Evolutionary conservation across 306 rosid genomes (phyloP).

Genomic region (Vachellia collinsii): DNA sequence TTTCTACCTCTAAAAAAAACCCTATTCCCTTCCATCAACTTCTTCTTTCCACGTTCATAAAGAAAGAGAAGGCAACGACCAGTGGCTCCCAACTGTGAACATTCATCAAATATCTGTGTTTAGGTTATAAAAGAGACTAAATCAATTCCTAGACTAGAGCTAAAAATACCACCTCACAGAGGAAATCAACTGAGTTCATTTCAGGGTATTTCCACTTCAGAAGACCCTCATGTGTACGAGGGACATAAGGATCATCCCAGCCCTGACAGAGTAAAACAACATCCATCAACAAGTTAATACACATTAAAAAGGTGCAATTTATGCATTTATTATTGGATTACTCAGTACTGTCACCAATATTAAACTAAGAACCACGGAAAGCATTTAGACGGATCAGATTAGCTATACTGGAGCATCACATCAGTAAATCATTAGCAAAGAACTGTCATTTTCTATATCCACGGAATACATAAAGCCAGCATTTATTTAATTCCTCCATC

Average conservation of each 20-base stretch:
- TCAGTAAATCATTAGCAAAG: conserved; percentile 24
- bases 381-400: conserved; percentile 5
- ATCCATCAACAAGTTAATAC: conserved; percentile 23
- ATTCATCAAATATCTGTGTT: conserved; percentile 26
- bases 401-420: conserved; percentile 15
- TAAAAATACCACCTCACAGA: conserved; percentile 70
- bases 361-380: conserved; percentile 24
- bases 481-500: conserved; percentile 18
- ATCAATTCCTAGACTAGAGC: conserved; percentile 35
- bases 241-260: conserved; percentile 98
- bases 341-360: not conserved
- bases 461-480: not conserved
- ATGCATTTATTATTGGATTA: conserved; percentile 21
- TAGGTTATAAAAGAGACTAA: conserved; percentile 20
- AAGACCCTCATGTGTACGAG: conserved; percentile 99
- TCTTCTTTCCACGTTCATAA: conserved; percentile 85
- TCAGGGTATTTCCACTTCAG: conserved; percentile 92
- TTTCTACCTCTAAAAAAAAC: conserved; percentile 74
- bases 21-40: conserved; percentile 74
- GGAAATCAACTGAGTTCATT: conserved; percentile 95
- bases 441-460: conserved; percentile 5
- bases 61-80: conserved; percentile 66
- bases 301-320: conserved; percentile 24
- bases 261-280: conserved; percentile 57
- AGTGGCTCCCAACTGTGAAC: conserved; percentile 61